Evolutionary conservation across 441 rosid genomes (phyloP), one percentile per base, ranked within the genome.

Genomic region (Erodium trifolium): DNA sequence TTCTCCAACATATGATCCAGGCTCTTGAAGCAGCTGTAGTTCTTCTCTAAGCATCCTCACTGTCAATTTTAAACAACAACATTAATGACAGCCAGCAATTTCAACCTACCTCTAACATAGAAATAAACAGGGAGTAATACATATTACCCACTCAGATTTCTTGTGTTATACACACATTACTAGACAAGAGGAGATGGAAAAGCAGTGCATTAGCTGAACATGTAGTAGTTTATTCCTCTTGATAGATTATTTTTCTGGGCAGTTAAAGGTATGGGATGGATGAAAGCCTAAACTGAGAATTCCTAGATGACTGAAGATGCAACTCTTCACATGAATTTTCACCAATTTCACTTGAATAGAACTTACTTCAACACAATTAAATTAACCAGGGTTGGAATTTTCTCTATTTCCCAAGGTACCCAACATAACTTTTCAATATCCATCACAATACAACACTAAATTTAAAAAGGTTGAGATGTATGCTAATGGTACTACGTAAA

Each of bases 1-100:
- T 78, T 93, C 99, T 27, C 99, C 99, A 72, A 93, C 99, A 83
- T 93, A 93, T 63, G 97, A 93, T 14, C 99, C 99, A 63, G 99
- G 99, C 74, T 93, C 99, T 72, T 93, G 99, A 74, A 93, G 93
- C 80, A 93, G 86, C 86, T 93, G 97, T 73, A 88, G 75, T 77
- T 93, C 97, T 81, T 93, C 97, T 75, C 95, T 83, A 19, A 93
- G 93, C 99, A 93, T 89, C 68, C 99, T 75, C 49, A 93, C 99
- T 93, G 76, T 43, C 68, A 47, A 73, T 39, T 65, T 43, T 11
- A 14, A 51, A 62, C 37, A 35, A 39, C 13, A 71, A 14, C 27
- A 37, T 68, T 45, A 68, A 6, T 17, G 11, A 66, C n/a, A 37
- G 59, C 7, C 17, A 67, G 63, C 60, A 65, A 60, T 51, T 51